Evolutionary conservation across 352 stramenopile genomes (phyloP), one percentile per base, ranked within the genome.

Genomic region (Phytophthora crassamura): DNA sequence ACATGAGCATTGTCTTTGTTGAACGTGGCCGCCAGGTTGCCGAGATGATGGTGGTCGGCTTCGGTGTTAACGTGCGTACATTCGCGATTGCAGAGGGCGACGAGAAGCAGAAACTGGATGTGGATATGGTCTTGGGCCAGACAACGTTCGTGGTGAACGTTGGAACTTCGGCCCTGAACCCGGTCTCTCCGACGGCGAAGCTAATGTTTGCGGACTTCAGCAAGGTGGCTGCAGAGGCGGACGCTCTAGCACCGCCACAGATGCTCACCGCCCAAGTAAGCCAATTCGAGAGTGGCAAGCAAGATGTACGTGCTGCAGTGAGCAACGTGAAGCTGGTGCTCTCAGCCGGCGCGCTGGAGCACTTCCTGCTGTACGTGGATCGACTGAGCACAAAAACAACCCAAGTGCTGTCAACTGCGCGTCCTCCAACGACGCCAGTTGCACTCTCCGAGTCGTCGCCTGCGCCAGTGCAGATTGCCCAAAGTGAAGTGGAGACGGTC

Each of bases 331-430:
- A 78, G 28, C 38, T 90, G 28, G 59, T 88, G 22, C 49, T 75
- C 4, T 75, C 71, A 47, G 74, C 74, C 6, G 49, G 71, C 16
- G 79, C 74, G 12, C 72, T 92, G 4, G 81, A 92, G 54, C 57
- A 83, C 52, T 90, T 92, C 48, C 45, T 92, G 48, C 60, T 90
- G 50, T 90, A 81, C 40, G 61, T 85, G 8, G 82, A 91, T 65
- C 80, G 80, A 5, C 47, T 90, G 16, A 84, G 47, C 35, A 87
- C 77, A 28, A 82, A 76, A 18, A 70, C 78, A 12, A 82, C 69
- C 45, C 73, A 86, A 69, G 76, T 81, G 7, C 58, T 90, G 50
- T 79, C 80, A 16, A 74, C 68, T 34, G 64, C 75, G 6, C 79
- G 69, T 15, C 77, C 79, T 7, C 64, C 75, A 11, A 69, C 74